These are phyloP conservation scores for Eruca vesicaria DNA, from an alignment of 441 rosid genomes.

Conservation along the genomic window DNA sequence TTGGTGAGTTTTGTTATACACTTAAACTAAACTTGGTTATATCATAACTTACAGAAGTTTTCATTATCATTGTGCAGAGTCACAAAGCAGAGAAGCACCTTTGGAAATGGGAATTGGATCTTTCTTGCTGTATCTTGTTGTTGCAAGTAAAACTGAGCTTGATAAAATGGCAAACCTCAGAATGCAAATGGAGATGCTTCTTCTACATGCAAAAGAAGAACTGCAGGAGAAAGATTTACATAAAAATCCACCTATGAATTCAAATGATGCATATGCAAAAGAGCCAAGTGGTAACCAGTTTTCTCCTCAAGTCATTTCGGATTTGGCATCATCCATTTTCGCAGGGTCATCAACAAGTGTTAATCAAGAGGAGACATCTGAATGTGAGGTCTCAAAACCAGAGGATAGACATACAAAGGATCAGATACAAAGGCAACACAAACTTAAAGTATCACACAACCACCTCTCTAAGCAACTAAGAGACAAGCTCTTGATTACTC, in stretches of 20 bases:
- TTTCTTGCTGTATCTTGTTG: slow-evolving; percentile 57
- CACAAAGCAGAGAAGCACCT: slow-evolving; percentile 36
- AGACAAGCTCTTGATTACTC: not conserved
- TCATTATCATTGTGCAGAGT: slow-evolving; percentile 33
- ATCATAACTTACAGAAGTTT: not conserved
- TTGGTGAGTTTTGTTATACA: not conserved
- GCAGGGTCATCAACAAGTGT: slow-evolving; percentile 31
- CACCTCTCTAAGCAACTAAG: not conserved
- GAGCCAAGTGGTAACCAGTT: slow-evolving; percentile 32
- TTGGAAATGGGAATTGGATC: slow-evolving; percentile 59
- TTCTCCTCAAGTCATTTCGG: slow-evolving; percentile 35
- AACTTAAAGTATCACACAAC: slow-evolving; percentile 34
- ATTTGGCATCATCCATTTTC: slow-evolving; percentile 34
- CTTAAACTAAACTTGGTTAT: not conserved
- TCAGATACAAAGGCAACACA: slow-evolving; percentile 23
- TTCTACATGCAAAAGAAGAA: slow-evolving; percentile 45
- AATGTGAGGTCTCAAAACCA: slow-evolving; percentile 38
- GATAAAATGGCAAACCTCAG: slow-evolving; percentile 56
- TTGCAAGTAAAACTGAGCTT: slow-evolving; percentile 67
- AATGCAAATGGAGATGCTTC: slow-evolving; percentile 60
- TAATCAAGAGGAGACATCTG: slow-evolving; percentile 39
- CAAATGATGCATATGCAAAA: slow-evolving; percentile 7
- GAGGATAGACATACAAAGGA: slow-evolving; percentile 37
- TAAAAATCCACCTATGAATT: slow-evolving; percentile 3
- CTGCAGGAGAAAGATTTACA: slow-evolving; percentile 25